Conservation (phyloP, 2,329 filamentous ascomycete species). For the Colletotrichum viniferum region DNA sequence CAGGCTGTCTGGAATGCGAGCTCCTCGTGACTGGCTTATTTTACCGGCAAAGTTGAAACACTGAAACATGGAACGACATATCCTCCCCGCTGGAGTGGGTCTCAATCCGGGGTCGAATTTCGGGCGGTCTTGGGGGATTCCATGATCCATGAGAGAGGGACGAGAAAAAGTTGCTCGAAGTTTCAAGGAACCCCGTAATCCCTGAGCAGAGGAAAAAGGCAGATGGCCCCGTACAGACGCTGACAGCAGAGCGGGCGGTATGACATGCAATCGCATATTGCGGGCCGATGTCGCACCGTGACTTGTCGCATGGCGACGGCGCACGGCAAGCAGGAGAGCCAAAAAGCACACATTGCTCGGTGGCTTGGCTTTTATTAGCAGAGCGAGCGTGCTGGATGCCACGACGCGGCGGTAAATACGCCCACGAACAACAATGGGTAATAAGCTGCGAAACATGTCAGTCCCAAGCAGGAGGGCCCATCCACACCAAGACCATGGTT, state of each 20-base stretch:
- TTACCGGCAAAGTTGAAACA: constrained; percentile 18
- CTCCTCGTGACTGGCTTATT: constrained; percentile 5
- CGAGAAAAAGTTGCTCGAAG: background rate
- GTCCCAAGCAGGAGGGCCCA: background rate
- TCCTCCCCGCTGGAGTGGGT: constrained; percentile 9
- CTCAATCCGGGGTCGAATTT: constrained; percentile 16
- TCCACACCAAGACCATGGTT: background rate
- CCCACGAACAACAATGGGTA: background rate
- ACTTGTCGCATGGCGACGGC: constrained; percentile 2
- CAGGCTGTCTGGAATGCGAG: background rate
- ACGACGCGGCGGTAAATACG: background rate
- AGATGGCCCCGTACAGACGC: background rate
- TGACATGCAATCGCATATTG: background rate
- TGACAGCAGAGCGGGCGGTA: background rate
- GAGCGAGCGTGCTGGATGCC: background rate
- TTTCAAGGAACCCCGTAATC: background rate
- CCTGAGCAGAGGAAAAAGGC: background rate
- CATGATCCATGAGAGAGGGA: background rate
- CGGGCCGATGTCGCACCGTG: background rate
- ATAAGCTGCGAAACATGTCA: background rate
- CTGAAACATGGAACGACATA: constrained; percentile 20
- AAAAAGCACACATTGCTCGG: background rate
- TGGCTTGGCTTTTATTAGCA: background rate
- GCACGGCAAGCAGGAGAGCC: background rate
- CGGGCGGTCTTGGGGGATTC: background rate